Evolutionary conservation across 140 eudicot genomes (phyloP), one percentile per base, ranked within the genome.

Genomic region (Senecio squalidus): DNA sequence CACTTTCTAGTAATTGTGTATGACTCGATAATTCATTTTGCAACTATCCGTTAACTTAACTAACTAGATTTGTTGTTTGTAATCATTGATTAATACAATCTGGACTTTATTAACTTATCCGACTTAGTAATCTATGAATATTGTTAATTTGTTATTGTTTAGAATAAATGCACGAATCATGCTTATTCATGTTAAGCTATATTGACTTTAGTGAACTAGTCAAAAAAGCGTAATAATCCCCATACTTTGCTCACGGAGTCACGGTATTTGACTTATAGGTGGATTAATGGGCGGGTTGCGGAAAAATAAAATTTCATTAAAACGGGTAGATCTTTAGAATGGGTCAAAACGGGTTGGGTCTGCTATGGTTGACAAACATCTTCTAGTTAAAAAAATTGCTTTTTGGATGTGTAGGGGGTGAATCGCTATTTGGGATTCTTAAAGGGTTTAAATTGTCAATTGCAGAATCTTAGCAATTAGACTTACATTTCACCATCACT

Each of bases 41-140:
- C n/a, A n/a, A n/a, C n/a, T n/a, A n/a, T n/a, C n/a, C n/a, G n/a
- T n/a, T n/a, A n/a, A 36, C 13, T 36, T 36, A 0, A 3, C 43
- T 9, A 9, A 16, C 55, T 49, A 49, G 55, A 49, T 49, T 23
- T 30, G 17, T 50, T 50, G 6, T 20, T 50, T 50, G 6, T 20
- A 50, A 25, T 50, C 29, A 50, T 50, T 50, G 57, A 50, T 33
- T 23, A 50, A 4, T 50, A 23, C 20, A 50, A 4, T 50, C 56
- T 24, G 23, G 30, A 50, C 56, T 9, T 23, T 20, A 50, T 50
- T 24, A 25, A 50, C 57, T 50, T 23, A 50, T 50, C 57, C 1
- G 57, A 49, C 57, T 5, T 50, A 4, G 31, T 48, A 23, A 50
- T 24, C 30, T 50, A 50, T 31, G 56, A 23, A 22, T 50, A 50